Base-by-base conservation (phyloP, 2,329 filamentous ascomycete genomes). In the Fusarium piperis region DNA sequence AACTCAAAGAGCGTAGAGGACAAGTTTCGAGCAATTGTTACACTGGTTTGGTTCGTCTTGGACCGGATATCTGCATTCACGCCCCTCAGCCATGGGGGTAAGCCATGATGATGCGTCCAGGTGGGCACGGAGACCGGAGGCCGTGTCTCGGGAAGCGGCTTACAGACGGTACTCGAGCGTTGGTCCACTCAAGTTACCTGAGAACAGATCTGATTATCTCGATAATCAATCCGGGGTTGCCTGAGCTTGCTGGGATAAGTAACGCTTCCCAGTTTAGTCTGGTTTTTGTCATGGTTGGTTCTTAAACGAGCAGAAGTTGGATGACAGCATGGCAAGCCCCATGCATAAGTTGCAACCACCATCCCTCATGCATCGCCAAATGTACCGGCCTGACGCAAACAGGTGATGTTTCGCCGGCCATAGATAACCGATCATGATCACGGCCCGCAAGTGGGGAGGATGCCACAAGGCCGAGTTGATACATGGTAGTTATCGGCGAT, bases 201-300 rank as follows among this genome's bases (percentile, higher is more conserved):
- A 20, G 28, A 18, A 41, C 38, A 36, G 35, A 44, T 8, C 33
- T 61, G 64, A 65, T 68, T 68, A 62, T 71, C 53, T 57, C 20
- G 46, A 71, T 69, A 60, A 71, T 61, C 55, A 53, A 23, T 23
- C 23, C 18, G 10, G 33, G 36, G 13, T 12, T 23, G 20, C 9
- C n/a, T 35, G 60, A 3, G 6, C 7, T 38, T 36, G n/a, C 30
- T 23, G 9, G 32, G 20, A 38, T 35, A 33, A 28, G 26, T 18
- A 12, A 51, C 26, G 16, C 26, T 51, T 51, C 16, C 23, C 16
- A 48, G 16, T 18, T 30, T 51, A 51, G 46, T 18, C 6, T 51
- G 46, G 11, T 30, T 30, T 30, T 28, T 30, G 16, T 6, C 15
- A 12, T n/a, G 16, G 44, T 11, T 28, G 26, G 44, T 11, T 28